Base-by-base conservation (phyloP, 331 rosid species). In the Malus hybrid region DNA sequence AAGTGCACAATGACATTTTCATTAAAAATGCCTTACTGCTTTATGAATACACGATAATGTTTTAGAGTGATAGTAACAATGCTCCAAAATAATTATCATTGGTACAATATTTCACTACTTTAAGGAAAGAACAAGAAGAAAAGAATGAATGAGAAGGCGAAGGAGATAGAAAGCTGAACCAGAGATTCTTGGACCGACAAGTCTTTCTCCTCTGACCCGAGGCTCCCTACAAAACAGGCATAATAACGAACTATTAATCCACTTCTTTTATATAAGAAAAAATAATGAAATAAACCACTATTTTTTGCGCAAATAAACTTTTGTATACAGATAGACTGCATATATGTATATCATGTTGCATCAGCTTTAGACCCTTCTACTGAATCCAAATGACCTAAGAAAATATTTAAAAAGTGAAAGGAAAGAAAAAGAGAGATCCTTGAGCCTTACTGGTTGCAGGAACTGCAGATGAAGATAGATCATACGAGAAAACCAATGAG, bases 181-280 rank as follows among this genome's bases (percentile, higher is more conserved):
- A 48, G 33, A 6, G 32, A 69, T 44, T 48, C 19, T 61, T 22
- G 65, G 34, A 26, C 28, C 63, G 84, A 46, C 29, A 77, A 76
- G 72, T 79, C 74, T 66, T 80, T 79, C 34, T 12, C 76, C 20
- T 56, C 64, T 76, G 82, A 66, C 67, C 72, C 24, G 75, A 84
- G 73, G 55, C 79, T 71, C 69, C 86, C 92, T 88, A 68, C 70
- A 77, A 7, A 61, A 6, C 71, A 62, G 58, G 29, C 24, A 84
- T 72, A 42, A 34, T 63, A 39, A 39, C 46, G 6, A 70, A 28
- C 11, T 19, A 56, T 18, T 44, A 60, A 28, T 57, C 36, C 64
- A 73, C 52, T 64, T 70, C 53, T 63, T 13, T 58, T 70, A 64
- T 73, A 3, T 32, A 30, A 56, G 18, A 7, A 3, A 66, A 66